A percentile compares a stretch with the other conserved stretches of the same genome.
phyloP scores from a whole-genome alignment of 352 stramenopile species.

The Globisporangium middletonii region DNA sequence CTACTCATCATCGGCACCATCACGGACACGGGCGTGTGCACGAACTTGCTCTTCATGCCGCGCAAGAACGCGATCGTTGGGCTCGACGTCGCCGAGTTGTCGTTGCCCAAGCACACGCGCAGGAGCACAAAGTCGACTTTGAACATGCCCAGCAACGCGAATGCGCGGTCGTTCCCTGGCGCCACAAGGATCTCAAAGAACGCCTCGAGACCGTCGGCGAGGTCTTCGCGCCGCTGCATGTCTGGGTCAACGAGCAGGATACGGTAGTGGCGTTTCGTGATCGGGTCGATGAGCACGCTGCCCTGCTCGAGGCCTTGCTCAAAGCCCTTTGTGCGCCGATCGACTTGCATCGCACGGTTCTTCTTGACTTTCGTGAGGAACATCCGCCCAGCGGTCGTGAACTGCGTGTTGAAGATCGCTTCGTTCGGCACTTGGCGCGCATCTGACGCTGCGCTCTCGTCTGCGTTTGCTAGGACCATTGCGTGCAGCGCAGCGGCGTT shows the following conservation, averaged over 20 bases:
- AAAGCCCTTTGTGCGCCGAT: conserved; percentile 60
- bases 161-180: conserved; percentile 51
- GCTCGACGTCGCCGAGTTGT: conserved; percentile 46
- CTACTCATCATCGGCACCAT: conserved; percentile 20
- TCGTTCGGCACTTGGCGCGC: conserved; percentile 36
- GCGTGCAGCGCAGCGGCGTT: not conserved
- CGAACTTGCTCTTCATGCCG: conserved; percentile 56
- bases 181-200: conserved; percentile 67
- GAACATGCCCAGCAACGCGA: conserved; percentile 58
- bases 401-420: conserved; percentile 78
- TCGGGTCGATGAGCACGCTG: conserved; percentile 42
- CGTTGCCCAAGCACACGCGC: conserved; percentile 42
- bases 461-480: not conserved
- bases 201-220: conserved; percentile 55
- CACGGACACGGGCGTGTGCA: conserved; percentile 44
- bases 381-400: conserved; percentile 54
- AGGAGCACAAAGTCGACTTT: conserved; percentile 57
- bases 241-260: conserved; percentile 63
- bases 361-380: conserved; percentile 75
- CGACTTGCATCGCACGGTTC: conserved; percentile 68
- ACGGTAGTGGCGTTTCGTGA: conserved; percentile 54
- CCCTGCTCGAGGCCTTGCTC: conserved; percentile 38
- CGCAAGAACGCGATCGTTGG: conserved; percentile 41
- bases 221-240: conserved; percentile 52
- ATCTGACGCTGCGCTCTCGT: not conserved